Conservation (phyloP, 73 alveolate genomes). For the Halteria grandinella region DNA sequence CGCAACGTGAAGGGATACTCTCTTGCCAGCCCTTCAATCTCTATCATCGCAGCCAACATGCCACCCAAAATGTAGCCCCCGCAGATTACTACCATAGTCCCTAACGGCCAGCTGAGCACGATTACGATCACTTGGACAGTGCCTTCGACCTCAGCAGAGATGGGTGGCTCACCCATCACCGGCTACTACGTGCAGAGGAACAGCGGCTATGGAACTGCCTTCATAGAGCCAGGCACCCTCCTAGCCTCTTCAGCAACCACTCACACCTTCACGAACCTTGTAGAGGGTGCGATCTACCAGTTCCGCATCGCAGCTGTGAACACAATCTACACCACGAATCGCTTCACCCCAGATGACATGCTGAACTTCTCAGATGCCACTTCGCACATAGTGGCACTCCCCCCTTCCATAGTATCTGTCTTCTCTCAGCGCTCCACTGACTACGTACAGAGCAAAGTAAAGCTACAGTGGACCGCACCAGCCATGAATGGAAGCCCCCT, state of each 20-base stretch:
- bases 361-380: slow-evolving; percentile 31
- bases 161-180: slow-evolving; percentile 68
- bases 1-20: slow-evolving; percentile 61
- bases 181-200: slow-evolving; percentile 55
- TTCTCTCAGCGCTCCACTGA: slow-evolving; percentile 24
- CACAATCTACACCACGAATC: slow-evolving; percentile 23
- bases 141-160: not conserved
- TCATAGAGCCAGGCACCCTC: slow-evolving; percentile 39
- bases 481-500: slow-evolving; percentile 54
- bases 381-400: slow-evolving; percentile 34
- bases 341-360: slow-evolving; percentile 27
- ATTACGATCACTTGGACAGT: slow-evolving; percentile 49
- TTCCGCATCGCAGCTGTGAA: slow-evolving; percentile 63
- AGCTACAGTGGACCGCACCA: slow-evolving; percentile 33
- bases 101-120: slow-evolving; percentile 6
- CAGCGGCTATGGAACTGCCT: slow-evolving; percentile 55
- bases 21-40: slow-evolving; percentile 34
- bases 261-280: slow-evolving; percentile 52
- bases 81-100: not conserved
- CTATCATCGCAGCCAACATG: slow-evolving; percentile 54
- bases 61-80: slow-evolving; percentile 59
- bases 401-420: slow-evolving; percentile 45
- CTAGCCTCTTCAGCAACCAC: slow-evolving; percentile 17
- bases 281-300: slow-evolving; percentile 60
- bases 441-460: slow-evolving; percentile 46